Evolutionary conservation across 768 basidiomycete species (phyloP), one percentile per base, ranked within the genome.

Genomic region (Kwoniella heveanensis): DNA sequence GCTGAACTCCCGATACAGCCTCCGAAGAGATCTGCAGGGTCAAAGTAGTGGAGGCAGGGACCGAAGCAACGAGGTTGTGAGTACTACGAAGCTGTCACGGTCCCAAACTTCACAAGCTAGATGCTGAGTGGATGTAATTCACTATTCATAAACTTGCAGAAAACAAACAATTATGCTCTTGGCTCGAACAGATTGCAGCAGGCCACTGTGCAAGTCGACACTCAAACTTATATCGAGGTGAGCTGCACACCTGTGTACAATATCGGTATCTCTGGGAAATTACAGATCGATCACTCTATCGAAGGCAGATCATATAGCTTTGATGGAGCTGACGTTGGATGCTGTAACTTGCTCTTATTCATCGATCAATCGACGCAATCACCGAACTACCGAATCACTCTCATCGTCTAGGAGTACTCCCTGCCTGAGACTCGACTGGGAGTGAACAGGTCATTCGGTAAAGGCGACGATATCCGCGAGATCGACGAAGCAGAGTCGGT

Each of bases 191-290:
- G 47, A 26, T 46, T 52, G 15, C 57, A 62, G 4, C 66, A 67
- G 51, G 66, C 56, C 0, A 67, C 66, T 5, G 62, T 67, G 15
- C 55, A 67, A 7, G 53, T 67, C 22, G 63, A 62, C 15, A 60
- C 62, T 21, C 62, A 67, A 22, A 64, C 62, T 22, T 60, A 67
- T 36, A 48, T 50, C 48, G 62, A 67, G 53, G 66, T 66, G 47
- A 1, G 64, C 49, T 13, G 15, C 17, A 8, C 5, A 32, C 32
- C 13, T 29, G 17, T 19, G 17, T 17, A 54, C 17, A 21, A n/a
- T n/a, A n/a, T n/a, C n/a, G n/a, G n/a, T n/a, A n/a, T n/a, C n/a
- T n/a, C n/a, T n/a, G n/a, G n/a, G n/a, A n/a, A n/a, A n/a, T n/a
- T n/a, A n/a, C n/a, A n/a, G n/a, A n/a, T n/a, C n/a, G n/a, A n/a